These are phyloP conservation scores for Coemansia sp. DNA, from an alignment of 192 early-diverging fungal species.

Conservation along the genomic window DNA sequence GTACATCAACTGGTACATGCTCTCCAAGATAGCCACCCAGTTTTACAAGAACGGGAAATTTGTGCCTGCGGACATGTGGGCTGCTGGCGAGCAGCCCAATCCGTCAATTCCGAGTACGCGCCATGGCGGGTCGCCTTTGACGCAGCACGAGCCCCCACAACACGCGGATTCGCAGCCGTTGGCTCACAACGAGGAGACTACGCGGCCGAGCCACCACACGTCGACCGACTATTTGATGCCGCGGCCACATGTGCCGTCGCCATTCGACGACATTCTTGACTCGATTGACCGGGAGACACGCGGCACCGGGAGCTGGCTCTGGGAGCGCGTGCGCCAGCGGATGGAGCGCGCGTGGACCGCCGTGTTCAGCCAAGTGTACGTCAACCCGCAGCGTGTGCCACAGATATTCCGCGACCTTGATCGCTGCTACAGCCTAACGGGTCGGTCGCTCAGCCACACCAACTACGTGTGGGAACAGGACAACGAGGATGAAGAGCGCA, in stretches of 20 bases:
- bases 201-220: constrained; percentile 30
- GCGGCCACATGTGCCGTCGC: constrained; percentile 24
- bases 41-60: constrained; percentile 44
- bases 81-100: background rate
- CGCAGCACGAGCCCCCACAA: no score
- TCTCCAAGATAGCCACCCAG: constrained; percentile 36
- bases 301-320: constrained; percentile 7
- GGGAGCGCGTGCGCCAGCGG: constrained; percentile 2
- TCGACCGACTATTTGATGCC: constrained; percentile 46
- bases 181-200: background rate
- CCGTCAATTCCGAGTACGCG: background rate
- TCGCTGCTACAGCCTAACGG: constrained; percentile 34
- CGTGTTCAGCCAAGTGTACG: constrained; percentile 46
- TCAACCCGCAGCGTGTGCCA: constrained; percentile 34
- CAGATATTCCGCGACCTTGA: constrained; percentile 32
- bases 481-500: background rate
- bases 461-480: constrained; percentile 5
- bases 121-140: no score
- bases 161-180: background rate
- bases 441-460: constrained; percentile 1
- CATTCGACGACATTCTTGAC: constrained; percentile 23
- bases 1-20: constrained; percentile 40
- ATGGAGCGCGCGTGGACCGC: constrained; percentile 2
- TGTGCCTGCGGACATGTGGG: constrained; percentile 36
- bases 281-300: constrained; percentile 21